These are phyloP conservation scores for Hygrophila difformis DNA, from an alignment of 257 asterid species.

Conservation along the genomic window DNA sequence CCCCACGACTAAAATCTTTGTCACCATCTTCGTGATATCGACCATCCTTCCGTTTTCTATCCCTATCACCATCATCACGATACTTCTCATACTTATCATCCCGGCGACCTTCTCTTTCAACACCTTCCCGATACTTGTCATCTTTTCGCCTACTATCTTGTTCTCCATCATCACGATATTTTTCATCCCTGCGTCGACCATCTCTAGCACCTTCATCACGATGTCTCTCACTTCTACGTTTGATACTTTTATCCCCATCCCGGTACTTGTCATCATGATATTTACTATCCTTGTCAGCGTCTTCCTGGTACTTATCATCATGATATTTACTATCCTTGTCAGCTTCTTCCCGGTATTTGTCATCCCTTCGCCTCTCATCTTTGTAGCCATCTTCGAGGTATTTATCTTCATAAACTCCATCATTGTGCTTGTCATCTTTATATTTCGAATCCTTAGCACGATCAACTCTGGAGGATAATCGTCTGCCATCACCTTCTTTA, in stretches of 20 bases:
- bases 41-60: constrained; percentile 35
- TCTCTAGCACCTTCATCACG: constrained; percentile 55
- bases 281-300: constrained; percentile 46
- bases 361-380: constrained; percentile 58
- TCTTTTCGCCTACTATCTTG: constrained; percentile 47
- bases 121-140: constrained; percentile 46
- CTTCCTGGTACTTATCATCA: constrained; percentile 46
- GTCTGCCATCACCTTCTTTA: constrained; percentile 53
- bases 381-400: constrained; percentile 49
- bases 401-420: constrained; percentile 42
- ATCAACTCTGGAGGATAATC: constrained; percentile 53
- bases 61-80: constrained; percentile 57
- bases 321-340: constrained; percentile 48
- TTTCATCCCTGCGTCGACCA: constrained; percentile 43
- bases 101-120: constrained; percentile 37
- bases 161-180: constrained; percentile 43
- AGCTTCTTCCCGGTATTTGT: constrained; percentile 45
- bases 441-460: constrained; percentile 57
- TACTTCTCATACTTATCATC: constrained; percentile 56
- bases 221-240: constrained; percentile 46
- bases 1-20: constrained; percentile 25
- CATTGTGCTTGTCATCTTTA: constrained; percentile 62
- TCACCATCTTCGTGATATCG: constrained; percentile 45
- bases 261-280: constrained; percentile 42
- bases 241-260: constrained; percentile 47